phyloP scores from a whole-genome alignment of 2,329 filamentous ascomycete genomes.

The Clonostachys sp. region DNA sequence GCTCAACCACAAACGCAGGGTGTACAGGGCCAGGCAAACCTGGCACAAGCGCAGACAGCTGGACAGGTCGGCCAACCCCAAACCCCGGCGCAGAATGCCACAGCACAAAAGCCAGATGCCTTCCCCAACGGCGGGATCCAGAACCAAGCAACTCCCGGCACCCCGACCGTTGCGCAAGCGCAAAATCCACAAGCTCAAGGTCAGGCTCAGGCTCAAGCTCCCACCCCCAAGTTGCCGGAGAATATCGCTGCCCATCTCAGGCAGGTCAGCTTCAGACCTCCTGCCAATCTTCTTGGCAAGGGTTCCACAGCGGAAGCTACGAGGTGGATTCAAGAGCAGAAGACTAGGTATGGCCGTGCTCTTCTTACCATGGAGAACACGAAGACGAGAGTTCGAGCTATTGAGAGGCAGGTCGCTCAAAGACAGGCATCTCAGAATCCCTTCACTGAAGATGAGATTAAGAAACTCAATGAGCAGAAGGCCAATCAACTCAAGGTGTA shows the following conservation, averaged over 20 bases:
- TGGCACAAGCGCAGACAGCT: neutral
- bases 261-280: neutral
- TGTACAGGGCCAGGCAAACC: neutral
- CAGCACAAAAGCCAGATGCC: neutral
- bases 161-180: too few relatives aligned
- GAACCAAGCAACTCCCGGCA: neutral
- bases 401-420: constrained; percentile 2
- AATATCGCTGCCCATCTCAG: constrained; percentile 1
- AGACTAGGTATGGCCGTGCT: constrained; percentile 3
- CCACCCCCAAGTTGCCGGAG: neutral
- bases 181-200: neutral
- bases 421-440: constrained; percentile 1
- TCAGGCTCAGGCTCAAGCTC: neutral
- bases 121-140: neutral
- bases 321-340: constrained; percentile 3
- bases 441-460: constrained; percentile 3
- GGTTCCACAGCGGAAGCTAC: neutral
- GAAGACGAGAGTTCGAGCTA: constrained; percentile 2
- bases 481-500: constrained; percentile 2
- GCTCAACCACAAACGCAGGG: neutral
- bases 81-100: neutral
- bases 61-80: neutral
- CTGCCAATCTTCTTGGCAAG: constrained; percentile 1
- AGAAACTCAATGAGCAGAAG: constrained; percentile 2
- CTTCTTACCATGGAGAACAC: constrained; percentile 3